Conservation (phyloP, 2,329 filamentous ascomycete genomes). For the Diplodia mutila region DNA sequence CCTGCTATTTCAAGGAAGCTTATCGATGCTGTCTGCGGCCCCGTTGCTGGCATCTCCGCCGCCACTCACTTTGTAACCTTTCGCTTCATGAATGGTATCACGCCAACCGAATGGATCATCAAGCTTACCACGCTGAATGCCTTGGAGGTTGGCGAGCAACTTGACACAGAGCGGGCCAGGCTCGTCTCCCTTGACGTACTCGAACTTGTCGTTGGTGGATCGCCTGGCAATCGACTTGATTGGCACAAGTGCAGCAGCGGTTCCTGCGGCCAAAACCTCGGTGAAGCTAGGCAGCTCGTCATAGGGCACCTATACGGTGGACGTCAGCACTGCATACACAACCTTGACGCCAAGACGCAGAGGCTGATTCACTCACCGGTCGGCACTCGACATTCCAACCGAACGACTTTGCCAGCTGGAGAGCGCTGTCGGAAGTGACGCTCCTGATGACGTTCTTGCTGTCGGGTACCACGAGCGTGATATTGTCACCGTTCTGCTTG, state of each 20-base stretch:
- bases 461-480: slow-evolving; percentile 84
- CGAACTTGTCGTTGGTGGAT: slow-evolving; percentile 59
- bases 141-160: slow-evolving; percentile 76
- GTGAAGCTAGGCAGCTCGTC: slow-evolving; percentile 65
- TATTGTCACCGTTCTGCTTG: slow-evolving; percentile 60
- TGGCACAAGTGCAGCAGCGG: slow-evolving; percentile 86
- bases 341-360: neutral
- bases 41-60: slow-evolving; percentile 31
- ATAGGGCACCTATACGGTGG: slow-evolving; percentile 61
- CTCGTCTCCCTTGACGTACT: slow-evolving; percentile 63
- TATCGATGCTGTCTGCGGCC: slow-evolving; percentile 39
- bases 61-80: slow-evolving; percentile 35
- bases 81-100: slow-evolving; percentile 47
- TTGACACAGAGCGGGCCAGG: slow-evolving; percentile 74
- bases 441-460: slow-evolving; percentile 85
- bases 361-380: slow-evolving; percentile 52
- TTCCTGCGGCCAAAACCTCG: slow-evolving; percentile 91
- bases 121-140: slow-evolving; percentile 80
- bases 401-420: slow-evolving; percentile 73
- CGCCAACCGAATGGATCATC: slow-evolving; percentile 80
- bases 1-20: slow-evolving; percentile 35
- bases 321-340: slow-evolving; percentile 3
- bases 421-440: slow-evolving; percentile 79
- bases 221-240: slow-evolving; percentile 85
- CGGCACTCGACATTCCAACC: slow-evolving; percentile 85